These are phyloP conservation scores for Leccinum broughii DNA, from an alignment of 768 basidiomycete genomes.

Conservation along the genomic window DNA sequence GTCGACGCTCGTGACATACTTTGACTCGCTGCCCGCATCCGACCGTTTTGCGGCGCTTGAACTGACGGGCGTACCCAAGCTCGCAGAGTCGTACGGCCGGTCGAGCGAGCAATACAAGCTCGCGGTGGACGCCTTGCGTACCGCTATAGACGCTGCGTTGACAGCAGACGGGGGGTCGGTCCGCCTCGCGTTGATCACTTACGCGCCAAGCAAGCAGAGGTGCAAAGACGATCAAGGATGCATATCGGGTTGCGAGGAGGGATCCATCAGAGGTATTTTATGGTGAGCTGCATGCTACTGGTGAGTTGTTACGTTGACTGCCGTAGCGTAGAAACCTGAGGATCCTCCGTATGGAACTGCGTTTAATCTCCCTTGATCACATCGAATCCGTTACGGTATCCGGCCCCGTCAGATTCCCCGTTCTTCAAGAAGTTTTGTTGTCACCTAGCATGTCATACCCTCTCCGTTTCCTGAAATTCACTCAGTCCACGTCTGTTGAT, in stretches of 20 bases:
- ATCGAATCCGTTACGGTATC: conserved; percentile 15
- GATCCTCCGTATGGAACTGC: conserved; percentile 29
- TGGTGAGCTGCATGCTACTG: no score
- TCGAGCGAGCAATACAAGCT: conserved; percentile 55
- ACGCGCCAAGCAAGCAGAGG: conserved; percentile 37
- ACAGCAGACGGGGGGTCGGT: conserved; percentile 33
- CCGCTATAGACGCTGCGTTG: conserved; percentile 46
- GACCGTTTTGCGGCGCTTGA: conserved; percentile 66
- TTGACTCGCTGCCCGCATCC: conserved; percentile 35
- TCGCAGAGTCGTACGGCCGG: conserved; percentile 48
- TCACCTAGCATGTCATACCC: conserved; percentile 25
- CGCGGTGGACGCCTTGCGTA: conserved; percentile 47
- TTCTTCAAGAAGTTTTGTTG: conserved; percentile 23
- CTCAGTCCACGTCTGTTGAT: conserved; percentile 28
- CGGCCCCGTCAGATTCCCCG: conserved; percentile 18
- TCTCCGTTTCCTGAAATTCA: conserved; percentile 27
- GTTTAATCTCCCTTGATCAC: conserved; percentile 23
- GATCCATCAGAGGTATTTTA: no score
- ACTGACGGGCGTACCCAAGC: conserved; percentile 48
- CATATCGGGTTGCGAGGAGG: no score
- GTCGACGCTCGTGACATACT: conserved; percentile 52
- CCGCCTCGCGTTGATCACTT: conserved; percentile 56
- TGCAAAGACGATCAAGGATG: no score
- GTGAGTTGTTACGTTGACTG: no score
- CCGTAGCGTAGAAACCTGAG: conserved; percentile 11